These are phyloP conservation scores for Exophiala viscosa DNA, from an alignment of 2,329 filamentous ascomycete species.

Conservation along the genomic window DNA sequence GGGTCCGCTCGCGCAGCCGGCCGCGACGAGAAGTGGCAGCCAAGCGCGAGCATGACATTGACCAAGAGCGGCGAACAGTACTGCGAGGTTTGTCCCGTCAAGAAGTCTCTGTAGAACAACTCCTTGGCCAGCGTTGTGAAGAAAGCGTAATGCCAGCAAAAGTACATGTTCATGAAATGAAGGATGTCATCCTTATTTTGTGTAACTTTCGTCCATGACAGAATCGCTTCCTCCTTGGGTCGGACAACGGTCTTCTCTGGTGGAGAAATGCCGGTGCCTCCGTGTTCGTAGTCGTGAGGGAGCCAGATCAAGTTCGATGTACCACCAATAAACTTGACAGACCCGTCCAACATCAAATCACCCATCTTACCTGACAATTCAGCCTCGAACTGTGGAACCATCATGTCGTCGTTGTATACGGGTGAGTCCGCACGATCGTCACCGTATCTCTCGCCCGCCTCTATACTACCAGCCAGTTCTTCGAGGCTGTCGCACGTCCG, in stretches of 20 bases:
- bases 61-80: constrained; percentile 89
- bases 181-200: constrained; percentile 72
- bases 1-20: constrained; percentile 67
- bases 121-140: constrained; percentile 86
- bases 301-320: constrained; percentile 90
- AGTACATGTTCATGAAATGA: constrained; percentile 95
- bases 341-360: constrained; percentile 79
- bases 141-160: constrained; percentile 95
- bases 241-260: constrained; percentile 36
- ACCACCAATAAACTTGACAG: constrained; percentile 85
- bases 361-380: constrained; percentile 92
- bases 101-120: constrained; percentile 82
- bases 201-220: constrained; percentile 85
- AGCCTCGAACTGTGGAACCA: constrained; percentile 58
- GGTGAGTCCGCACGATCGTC: constrained; percentile 35
- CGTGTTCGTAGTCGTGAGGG: constrained; percentile 47
- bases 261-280: constrained; percentile 7
- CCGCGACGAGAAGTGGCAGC: constrained; percentile 85
- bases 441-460: constrained; percentile 49
- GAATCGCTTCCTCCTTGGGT: constrained; percentile 64
- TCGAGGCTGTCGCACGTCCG: constrained; percentile 76
- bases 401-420: constrained; percentile 33
- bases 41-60: constrained; percentile 88
- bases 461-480: constrained; percentile 58
- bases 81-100: constrained; percentile 63